Base-by-base conservation (phyloP, 2,329 filamentous ascomycete genomes). In the Colletotrichum sp. region DNA sequence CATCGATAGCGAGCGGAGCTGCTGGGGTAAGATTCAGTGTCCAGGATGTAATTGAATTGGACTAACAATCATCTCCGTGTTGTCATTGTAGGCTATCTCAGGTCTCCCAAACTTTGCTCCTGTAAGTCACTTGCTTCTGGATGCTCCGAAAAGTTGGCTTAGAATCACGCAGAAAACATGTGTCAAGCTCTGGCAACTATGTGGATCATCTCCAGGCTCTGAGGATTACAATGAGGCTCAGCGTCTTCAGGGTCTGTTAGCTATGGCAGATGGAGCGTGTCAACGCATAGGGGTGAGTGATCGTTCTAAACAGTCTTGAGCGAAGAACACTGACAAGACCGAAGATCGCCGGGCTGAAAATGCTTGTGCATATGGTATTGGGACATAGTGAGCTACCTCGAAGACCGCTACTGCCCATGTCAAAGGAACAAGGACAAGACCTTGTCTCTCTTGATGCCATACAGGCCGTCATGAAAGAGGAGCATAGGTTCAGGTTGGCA, bases 291-390 rank as follows among this genome's bases (percentile, higher is more conserved):
- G 44, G 2, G 44, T 52, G n/a, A 52, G 44, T 21, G 6, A 13
- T 24, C n/a, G 0, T 8, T 0, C n/a, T 52, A 0, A 7, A 0
- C 10, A 52, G 44, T 52, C n/a, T 21, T 8, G 44, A 52, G 16
- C 0, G n/a, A 52, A 21, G n/a, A 52, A 24, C 0, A 21, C 44
- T 52, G n/a, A 52, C n/a, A 21, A 52, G 44, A 5, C 6, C 6
- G 44, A 13, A 52, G 44, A 52, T 52, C n/a, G 10, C 44, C 6
- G 44, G 44, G 10, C 5, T 49, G 10, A 49, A 52, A 52, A 52
- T 52, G 44, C 44, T 52, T 52, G n/a, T 52, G 44, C 44, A 52
- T 52, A 52, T 52, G 44, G n/a, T 24, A 21, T 52, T 52, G 44
- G 44, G 44, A 52, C 44, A 52, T 52, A 52, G 44, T 21, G 44